phyloP scores from a whole-genome alignment of 2,329 filamentous ascomycete genomes.

The Lasiodiplodia hormozganensis region DNA sequence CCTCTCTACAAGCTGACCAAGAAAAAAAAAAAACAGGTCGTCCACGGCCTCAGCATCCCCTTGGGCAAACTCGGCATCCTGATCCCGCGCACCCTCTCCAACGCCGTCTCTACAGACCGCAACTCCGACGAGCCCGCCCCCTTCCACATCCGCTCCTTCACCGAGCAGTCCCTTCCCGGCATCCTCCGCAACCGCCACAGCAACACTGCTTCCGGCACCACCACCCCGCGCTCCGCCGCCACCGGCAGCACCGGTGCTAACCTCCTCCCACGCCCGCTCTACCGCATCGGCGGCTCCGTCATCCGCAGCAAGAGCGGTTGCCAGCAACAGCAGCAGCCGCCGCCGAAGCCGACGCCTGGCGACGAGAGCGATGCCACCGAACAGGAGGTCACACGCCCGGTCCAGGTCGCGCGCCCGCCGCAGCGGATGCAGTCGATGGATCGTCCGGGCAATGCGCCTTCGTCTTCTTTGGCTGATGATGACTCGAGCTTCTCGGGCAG shows the following conservation, averaged over 20 bases:
- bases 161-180: slow-evolving; percentile 35
- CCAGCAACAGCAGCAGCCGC: not conserved
- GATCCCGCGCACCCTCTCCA: slow-evolving; percentile 69
- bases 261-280: slow-evolving; percentile 40
- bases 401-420: not conserved
- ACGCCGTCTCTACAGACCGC: slow-evolving; percentile 44
- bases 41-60: slow-evolving; percentile 84
- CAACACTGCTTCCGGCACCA: not conserved
- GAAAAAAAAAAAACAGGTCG: slow-evolving; percentile 37
- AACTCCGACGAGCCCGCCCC: slow-evolving; percentile 37
- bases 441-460: not conserved
- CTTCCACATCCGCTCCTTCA: slow-evolving; percentile 40
- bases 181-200: slow-evolving; percentile 38
- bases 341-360: not conserved
- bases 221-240: slow-evolving; percentile 27
- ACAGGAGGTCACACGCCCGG: not conserved
- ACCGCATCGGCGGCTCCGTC: slow-evolving; percentile 44
- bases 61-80: slow-evolving; percentile 70
- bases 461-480: not conserved
- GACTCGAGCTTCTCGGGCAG: slow-evolving; percentile 8
- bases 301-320: slow-evolving; percentile 35
- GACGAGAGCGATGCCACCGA: not conserved
- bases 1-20: too few species aligned
- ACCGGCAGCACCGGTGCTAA: slow-evolving; percentile 32
- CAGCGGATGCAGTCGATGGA: not conserved